Evolutionary conservation across 768 basidiomycete species (phyloP), one percentile per base, ranked within the genome.

Genomic region (Rhizopogon vulgaris): DNA sequence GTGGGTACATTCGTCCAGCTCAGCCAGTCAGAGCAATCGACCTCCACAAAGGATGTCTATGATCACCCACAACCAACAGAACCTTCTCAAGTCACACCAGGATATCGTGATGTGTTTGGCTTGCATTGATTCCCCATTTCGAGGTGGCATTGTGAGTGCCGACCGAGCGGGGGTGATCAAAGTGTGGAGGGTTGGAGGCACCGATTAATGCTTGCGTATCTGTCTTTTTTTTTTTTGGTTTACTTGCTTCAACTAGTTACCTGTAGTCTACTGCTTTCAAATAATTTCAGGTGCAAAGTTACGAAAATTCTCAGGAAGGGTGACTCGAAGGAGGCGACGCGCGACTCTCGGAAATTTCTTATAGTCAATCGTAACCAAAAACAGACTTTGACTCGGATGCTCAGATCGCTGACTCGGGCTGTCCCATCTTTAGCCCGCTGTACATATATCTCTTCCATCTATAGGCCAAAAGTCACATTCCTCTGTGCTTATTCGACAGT

Each of bases 81-180:
- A 85, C 49, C 72, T 96, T 18, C 72, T 97, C 30, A 85, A 84
- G 63, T 78, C 87, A 6, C 96, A 98, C 63, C 91, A 93, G 58
- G 94, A 98, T 63, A 82, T 92, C 2, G 82, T 98, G 17, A 92
- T 89, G 5, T 83, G 88, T 2, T 68, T 99, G 34, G 83, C 83
- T 0, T 89, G 87, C 56, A 83, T 99, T 49, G 92, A 96, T 57
- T 86, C 94, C 1, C 93, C 95, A 1, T 97, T 97, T 70, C 79
- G 90, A 50, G 93, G 92, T 24, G 90, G 92, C 1, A 79, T 96
- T 41, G 80, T 97, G n/a, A 93, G 87, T 56, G 95, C 89, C 2
- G 95, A 98, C 65, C 77, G 91, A 42, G 78, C 85, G 18, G 96
- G 96, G 3, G 84, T 85, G 17, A 78, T 98, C 57, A 97, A 96